Base-by-base conservation (phyloP, 1,139 yeast species). In the Saccharomyces hybrid region DNA sequence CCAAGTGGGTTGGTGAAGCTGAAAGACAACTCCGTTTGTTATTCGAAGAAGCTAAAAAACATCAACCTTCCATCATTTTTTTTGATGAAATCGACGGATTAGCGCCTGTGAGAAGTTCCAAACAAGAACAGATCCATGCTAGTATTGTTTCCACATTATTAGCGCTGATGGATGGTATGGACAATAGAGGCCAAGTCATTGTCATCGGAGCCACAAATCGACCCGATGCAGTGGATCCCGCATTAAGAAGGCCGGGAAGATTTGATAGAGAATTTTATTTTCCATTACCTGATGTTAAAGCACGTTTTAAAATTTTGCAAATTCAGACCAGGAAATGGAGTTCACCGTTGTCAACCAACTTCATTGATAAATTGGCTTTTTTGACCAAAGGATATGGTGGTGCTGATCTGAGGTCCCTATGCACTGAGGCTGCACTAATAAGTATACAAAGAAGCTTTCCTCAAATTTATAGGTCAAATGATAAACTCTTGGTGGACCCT, bases 1-100 rank as follows among this genome's bases (percentile, higher is more conserved):
- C 96, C 53, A 95, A 95, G 73, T 93, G 99, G 99, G 98, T 93
- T 5, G 99, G 99, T 64, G 99, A 93, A 71, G 98, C 99, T 5
- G 99, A 93, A 72, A 79, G 99, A 62, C 97, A 93, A 69, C 76
- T 93, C 58, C 76, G 99, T 57, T 74, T 93, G 48, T 73, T 93
- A 53, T 93, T 93, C 69, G 99, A 93, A 71, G 98, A 93, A 70
- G 99, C 99, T 1, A 86, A 87, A 64, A 89, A 88, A 60, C 93
- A 91, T 62, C 99, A 95, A 70, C 99, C 99, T 2, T 83, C 96
- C 6, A 91, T 93, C 56, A 91, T 91, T 16, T 91, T 91, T 71
- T 91, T 93, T 65, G 99, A 93, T 73, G 99, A 93, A 74, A 93
- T 93, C 59, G 99, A 93, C 72, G 99, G 99, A 51, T 76, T 95